Evolutionary conservation across 495 filamentous ascomycete genomes (phyloP), one percentile per base, ranked within the genome.

Genomic region (Paragyromitra xinjiangensis): DNA sequence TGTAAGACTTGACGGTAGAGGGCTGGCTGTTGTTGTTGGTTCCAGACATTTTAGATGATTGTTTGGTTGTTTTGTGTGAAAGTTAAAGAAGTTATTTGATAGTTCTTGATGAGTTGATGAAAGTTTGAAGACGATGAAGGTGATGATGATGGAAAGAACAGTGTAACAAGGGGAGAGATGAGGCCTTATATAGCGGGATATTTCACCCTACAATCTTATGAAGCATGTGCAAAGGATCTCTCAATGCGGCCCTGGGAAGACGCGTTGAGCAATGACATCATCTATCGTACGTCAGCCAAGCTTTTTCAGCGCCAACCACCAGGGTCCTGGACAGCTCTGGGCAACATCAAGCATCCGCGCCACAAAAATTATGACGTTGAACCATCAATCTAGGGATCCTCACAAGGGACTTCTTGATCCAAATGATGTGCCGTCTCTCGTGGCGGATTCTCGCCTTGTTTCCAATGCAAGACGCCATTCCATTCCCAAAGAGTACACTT

Each of bases 1-100:
- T 83, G 86, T 91, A 91, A 64, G 92, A 92, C 87, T 94, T 88
- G 82, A 93, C 86, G 75, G 93, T 95, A 68, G 93, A 96, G 59
- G 91, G 74, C 63, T 77, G 84, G n/a, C 29, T 34, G 29, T 42
- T 75, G 37, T 62, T 69, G 42, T 58, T 64, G 56, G 73, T 3
- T 71, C 66, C 74, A 19, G 74, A 80, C 69, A 80, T 80, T 58
- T 62, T 73, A 22, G 12, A 14, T 51, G 24, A 64, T 77, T 78
- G 40, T 66, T 68, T 39, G 34, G 6, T 62, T 62, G 51, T 11
- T 71, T 58, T 12, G 26, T 65, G 14, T 66, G n/a, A 26, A 45
- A 44, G 39, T 76, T 78, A 11, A 70, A 77, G 58, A 61, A n/a
- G 63, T 40, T 51, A 16, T 14, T 26, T 50, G 22, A 39, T 45